phyloP scores from a whole-genome alignment of 441 rosid species.

The Corymbia citriodora region DNA sequence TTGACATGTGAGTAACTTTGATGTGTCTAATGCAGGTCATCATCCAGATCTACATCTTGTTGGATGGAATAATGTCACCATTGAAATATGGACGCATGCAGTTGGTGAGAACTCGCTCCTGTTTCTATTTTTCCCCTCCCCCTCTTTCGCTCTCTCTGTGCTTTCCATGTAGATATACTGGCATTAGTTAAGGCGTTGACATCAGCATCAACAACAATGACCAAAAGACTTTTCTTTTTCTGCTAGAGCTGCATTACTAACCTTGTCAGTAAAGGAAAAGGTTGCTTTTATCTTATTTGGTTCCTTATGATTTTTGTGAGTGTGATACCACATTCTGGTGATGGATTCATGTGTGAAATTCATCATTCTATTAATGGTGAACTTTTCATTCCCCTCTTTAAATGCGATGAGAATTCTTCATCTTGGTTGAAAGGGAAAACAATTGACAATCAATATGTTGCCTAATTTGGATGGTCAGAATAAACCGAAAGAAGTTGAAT shows the following conservation, averaged over 20 bases:
- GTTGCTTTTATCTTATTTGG: background rate
- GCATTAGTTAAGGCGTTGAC: background rate
- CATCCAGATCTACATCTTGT: slow-evolving; percentile 97
- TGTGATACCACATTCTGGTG: background rate
- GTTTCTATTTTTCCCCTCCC: background rate
- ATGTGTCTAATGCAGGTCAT: slow-evolving; percentile 55
- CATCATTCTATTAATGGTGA: background rate
- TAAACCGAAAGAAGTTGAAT: background rate
- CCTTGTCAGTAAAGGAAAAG: background rate
- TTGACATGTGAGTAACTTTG: background rate
- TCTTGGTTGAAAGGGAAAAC: background rate
- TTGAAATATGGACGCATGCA: slow-evolving; percentile 94
- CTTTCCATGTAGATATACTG: background rate
- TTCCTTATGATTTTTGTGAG: background rate
- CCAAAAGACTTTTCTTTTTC: background rate
- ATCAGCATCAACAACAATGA: background rate
- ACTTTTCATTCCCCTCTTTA: background rate
- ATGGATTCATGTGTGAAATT: background rate
- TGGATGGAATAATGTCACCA: slow-evolving; percentile 84
- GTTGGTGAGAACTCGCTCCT: slow-evolving; percentile 43
- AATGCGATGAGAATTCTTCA: background rate
- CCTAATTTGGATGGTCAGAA: background rate
- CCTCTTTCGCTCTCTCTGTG: background rate
- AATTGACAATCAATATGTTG: background rate
- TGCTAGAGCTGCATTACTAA: background rate